Evolutionary conservation across 805 yeast genomes (phyloP).

Genomic region (Hanseniaspora mollemarum): DNA sequence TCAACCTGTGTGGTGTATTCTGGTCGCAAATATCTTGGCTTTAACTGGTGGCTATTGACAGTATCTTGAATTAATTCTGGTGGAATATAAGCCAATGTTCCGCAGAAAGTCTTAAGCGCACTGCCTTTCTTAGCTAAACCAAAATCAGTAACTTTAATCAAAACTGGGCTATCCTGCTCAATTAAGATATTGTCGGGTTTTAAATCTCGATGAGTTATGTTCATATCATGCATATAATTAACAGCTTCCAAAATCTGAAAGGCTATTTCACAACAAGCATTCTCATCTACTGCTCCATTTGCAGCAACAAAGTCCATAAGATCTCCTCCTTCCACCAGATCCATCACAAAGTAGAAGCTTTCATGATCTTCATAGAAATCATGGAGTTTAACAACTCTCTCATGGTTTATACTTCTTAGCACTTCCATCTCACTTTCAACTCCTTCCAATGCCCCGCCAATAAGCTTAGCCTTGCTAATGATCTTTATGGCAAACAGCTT

Average conservation of each 20-base stretch:
- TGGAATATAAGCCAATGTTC: slow-evolving; percentile 92
- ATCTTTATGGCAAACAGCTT: slow-evolving; percentile 77
- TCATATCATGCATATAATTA: slow-evolving; percentile 73
- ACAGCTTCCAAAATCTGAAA: slow-evolving; percentile 77
- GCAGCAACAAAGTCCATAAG: slow-evolving; percentile 94
- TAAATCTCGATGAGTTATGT: slow-evolving; percentile 90
- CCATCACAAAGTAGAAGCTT: slow-evolving; percentile 83
- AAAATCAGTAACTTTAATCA: slow-evolving; percentile 89
- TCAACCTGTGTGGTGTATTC: slow-evolving; percentile 79
- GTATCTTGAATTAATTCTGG: slow-evolving; percentile 61
- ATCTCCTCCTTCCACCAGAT: slow-evolving; percentile 92
- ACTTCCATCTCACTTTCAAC: slow-evolving; percentile 80
- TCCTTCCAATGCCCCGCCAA: slow-evolving; percentile 36
- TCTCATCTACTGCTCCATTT: slow-evolving; percentile 84
- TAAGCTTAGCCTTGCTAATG: slow-evolving; percentile 62
- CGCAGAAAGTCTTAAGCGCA: slow-evolving; percentile 91
- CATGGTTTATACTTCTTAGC: slow-evolving; percentile 64
- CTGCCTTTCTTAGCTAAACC: slow-evolving; percentile 88
- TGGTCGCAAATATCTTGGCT: slow-evolving; percentile 20
- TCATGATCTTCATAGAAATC: slow-evolving; percentile 78
- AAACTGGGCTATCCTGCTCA: slow-evolving; percentile 80
- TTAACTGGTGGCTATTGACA: slow-evolving; percentile 16
- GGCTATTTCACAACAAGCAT: slow-evolving; percentile 75
- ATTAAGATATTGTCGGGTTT: slow-evolving; percentile 93
- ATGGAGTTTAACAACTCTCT: slow-evolving; percentile 69